phyloP scores from a whole-genome alignment of 2,329 filamentous ascomycete species.

The Aplosporella prunicola region DNA sequence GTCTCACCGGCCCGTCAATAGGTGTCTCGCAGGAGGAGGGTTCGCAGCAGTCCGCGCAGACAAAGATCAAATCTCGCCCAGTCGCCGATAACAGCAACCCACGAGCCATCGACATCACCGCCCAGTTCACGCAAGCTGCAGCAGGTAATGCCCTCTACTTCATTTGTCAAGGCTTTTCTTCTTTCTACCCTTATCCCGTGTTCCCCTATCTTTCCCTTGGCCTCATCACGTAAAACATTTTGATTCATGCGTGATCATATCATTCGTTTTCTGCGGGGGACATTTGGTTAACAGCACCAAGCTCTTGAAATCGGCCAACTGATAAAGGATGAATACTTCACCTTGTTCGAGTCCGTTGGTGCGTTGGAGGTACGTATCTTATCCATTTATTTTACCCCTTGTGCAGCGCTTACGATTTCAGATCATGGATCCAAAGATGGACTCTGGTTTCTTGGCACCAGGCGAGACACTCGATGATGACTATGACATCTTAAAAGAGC shows the following conservation, averaged over 20 bases:
- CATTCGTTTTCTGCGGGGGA: too few species aligned
- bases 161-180: not conserved
- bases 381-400: not conserved
- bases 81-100: constrained; percentile 7
- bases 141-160: constrained; percentile 13
- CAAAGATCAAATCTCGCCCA: constrained; percentile 8
- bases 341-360: constrained; percentile 86
- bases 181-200: constrained; percentile 6
- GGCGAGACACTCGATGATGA: constrained; percentile 76
- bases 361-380: constrained; percentile 55
- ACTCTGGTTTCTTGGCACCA: constrained; percentile 73
- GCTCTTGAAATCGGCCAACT: constrained; percentile 71
- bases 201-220: not conserved
- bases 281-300: constrained; percentile 30
- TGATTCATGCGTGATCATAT: too few species aligned
- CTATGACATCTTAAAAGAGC: constrained; percentile 60
- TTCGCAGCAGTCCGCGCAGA: constrained; percentile 2
- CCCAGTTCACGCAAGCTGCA: constrained; percentile 24
- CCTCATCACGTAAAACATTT: constrained; percentile 7
- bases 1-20: not conserved
- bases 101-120: constrained; percentile 23
- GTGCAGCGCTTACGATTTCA: constrained; percentile 29
- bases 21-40: constrained; percentile 9
- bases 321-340: constrained; percentile 89
- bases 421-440: constrained; percentile 99